Evolutionary conservation across 1,139 yeast genomes (phyloP).

Genomic region (Hyphopichia burtonii): DNA sequence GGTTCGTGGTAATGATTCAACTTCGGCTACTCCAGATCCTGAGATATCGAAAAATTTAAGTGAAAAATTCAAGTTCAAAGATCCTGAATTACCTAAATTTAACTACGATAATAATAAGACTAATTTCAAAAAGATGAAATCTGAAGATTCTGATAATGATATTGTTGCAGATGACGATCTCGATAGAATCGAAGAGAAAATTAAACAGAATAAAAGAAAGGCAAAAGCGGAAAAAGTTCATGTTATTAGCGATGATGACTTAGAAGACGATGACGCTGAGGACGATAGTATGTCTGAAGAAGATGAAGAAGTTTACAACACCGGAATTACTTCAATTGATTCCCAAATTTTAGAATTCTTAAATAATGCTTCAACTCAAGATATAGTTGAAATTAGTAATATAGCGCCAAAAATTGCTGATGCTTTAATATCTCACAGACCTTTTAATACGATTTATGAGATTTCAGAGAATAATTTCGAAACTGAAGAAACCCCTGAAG

Average conservation of each 20-base stretch:
- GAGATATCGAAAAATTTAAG: slow-evolving; percentile 2
- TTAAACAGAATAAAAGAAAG: slow-evolving; percentile 34
- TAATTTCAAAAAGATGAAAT: slow-evolving; percentile 2
- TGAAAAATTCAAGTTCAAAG: slow-evolving; percentile 12
- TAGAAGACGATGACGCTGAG: slow-evolving; percentile 35
- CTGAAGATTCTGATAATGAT: slow-evolving; percentile 6
- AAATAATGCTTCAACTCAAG: slow-evolving; percentile 72
- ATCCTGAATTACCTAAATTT: slow-evolving; percentile 8
- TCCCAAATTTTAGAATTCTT: slow-evolving; percentile 70
- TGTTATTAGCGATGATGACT: slow-evolving; percentile 46
- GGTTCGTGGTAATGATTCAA: slow-evolving; percentile 28
- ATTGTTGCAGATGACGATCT: slow-evolving; percentile 35
- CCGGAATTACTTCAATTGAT: slow-evolving; percentile 55
- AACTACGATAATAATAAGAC: slow-evolving; percentile 1
- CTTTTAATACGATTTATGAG: slow-evolving; percentile 57
- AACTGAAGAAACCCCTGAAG: slow-evolving; percentile 16
- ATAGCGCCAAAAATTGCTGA: slow-evolving; percentile 70
- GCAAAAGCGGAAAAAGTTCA: slow-evolving; percentile 18
- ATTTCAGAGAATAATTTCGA: slow-evolving; percentile 57
- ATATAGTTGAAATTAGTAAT: slow-evolving; percentile 76
- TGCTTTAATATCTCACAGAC: slow-evolving; percentile 60
- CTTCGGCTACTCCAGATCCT: slow-evolving; percentile 5
- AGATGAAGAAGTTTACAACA: slow-evolving; percentile 31
- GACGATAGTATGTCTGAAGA: slow-evolving; percentile 42
- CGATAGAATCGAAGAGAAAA: slow-evolving; percentile 40